A percentile compares a stretch with the other conserved stretches of the same genome.
Evolutionary conservation across 148 eudicot genomes (phyloP).

Genomic region (Chenopodium formosanum): DNA sequence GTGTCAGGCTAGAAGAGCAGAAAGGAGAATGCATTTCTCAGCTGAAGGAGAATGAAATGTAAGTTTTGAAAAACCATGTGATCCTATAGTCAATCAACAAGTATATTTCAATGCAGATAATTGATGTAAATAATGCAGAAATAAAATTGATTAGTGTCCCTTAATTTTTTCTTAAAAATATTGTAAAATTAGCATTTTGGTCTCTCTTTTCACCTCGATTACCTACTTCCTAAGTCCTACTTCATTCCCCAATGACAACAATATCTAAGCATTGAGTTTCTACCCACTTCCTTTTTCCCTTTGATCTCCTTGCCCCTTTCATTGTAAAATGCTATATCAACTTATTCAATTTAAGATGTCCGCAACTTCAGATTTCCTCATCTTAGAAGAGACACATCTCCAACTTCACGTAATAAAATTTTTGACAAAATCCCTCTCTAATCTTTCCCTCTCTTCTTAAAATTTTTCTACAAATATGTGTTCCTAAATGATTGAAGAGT

Average conservation of each 20-base stretch:
- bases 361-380: neutral
- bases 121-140: too few species aligned
- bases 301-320: neutral
- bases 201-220: neutral
- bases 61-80: slow-evolving; percentile 33
- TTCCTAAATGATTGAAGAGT: too few species aligned
- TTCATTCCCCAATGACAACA: neutral
- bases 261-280: neutral
- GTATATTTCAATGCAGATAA: too few species aligned
- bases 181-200: neutral
- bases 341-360: neutral
- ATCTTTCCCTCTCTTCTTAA: too few species aligned
- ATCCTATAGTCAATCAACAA: neutral
- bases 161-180: too few species aligned
- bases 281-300: neutral
- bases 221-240: neutral
- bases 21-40: slow-evolving; percentile 83
- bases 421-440: too few species aligned
- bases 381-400: neutral
- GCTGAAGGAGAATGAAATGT: slow-evolving; percentile 95
- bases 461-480: too few species aligned
- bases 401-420: too few species aligned
- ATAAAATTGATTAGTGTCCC: too few species aligned
- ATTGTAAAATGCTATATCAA: neutral
- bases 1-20: slow-evolving; percentile 89